Conservation (phyloP, 2,329 filamentous ascomycete genomes). For the Orbilia blumenaviensis region DNA sequence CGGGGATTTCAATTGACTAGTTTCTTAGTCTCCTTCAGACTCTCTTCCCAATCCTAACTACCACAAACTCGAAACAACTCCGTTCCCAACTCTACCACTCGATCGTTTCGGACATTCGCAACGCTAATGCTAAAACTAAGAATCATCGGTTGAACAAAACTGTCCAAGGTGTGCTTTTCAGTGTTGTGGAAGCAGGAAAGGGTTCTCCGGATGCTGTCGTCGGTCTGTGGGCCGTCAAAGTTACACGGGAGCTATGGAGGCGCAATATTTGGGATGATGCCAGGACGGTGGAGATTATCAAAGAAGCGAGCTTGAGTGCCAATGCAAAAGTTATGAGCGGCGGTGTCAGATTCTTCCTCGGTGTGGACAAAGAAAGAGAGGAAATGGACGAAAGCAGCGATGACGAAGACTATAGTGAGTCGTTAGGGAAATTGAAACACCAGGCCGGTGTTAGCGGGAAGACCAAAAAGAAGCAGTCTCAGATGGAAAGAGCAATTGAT, state of each 20-base stretch:
- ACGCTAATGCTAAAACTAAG: conserved; percentile 83
- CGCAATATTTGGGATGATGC: conserved; percentile 94
- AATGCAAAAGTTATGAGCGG: conserved; percentile 92
- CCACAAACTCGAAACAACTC: conserved; percentile 90
- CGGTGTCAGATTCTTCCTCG: conserved; percentile 92
- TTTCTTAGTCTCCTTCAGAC: conserved; percentile 74
- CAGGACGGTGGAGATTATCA: conserved; percentile 97
- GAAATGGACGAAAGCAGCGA: conserved; percentile 88
- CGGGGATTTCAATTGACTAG: conserved; percentile 21
- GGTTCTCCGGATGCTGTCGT: conserved; percentile 73
- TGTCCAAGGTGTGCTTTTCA: conserved; percentile 91
- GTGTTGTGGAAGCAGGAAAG: conserved; percentile 76
- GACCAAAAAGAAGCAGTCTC: conserved; percentile 82
- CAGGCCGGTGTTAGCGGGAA: conserved; percentile 96
- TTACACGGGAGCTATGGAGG: conserved; percentile 95
- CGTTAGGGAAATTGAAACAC: conserved; percentile 73
- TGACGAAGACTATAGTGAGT: conserved; percentile 70
- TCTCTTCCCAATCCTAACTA: conserved; percentile 90
- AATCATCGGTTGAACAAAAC: conserved; percentile 94
- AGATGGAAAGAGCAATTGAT: conserved; percentile 80
- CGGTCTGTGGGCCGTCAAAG: conserved; percentile 93
- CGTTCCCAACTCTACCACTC: conserved; percentile 85
- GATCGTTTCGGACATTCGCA: conserved; percentile 88
- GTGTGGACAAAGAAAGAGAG: conserved; percentile 93
- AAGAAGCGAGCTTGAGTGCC: conserved; percentile 84